A percentile compares a stretch with the other conserved stretches of the same genome.
Conservation (phyloP, 306 rosid species). For the Citrullus mucosospermus region DNA sequence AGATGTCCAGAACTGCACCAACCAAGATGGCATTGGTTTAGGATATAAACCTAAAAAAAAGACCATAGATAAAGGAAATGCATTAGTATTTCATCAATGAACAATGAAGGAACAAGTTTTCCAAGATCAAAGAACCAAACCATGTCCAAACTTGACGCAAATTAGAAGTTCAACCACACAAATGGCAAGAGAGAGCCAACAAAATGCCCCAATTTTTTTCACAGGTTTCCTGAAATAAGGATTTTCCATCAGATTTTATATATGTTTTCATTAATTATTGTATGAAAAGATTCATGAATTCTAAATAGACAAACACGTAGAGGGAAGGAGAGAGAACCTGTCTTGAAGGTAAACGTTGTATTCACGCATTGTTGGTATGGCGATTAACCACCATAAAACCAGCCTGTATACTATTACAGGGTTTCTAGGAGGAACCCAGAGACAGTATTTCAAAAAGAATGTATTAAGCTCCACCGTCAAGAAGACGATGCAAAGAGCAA, state of each 20-base stretch:
- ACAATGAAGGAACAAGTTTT: neutral
- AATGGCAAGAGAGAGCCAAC: conserved; percentile 96
- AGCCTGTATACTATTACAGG: conserved; percentile 31
- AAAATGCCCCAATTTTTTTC: conserved; percentile 93
- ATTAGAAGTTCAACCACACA: conserved; percentile 93
- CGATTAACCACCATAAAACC: conserved; percentile 13
- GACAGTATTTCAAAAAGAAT: conserved; percentile 87
- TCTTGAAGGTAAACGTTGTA: conserved; percentile 97
- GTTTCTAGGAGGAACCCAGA: conserved; percentile 93
- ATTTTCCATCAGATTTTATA: neutral
- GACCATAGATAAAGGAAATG: neutral
- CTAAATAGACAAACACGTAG: neutral
- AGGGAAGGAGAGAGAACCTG: conserved; percentile 38
- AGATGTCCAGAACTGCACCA: conserved; percentile 54
- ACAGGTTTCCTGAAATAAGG: conserved; percentile 49
- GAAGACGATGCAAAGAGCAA: conserved; percentile 71
- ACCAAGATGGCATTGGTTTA: conserved; percentile 80
- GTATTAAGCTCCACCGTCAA: conserved; percentile 83
- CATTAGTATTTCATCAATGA: neutral
- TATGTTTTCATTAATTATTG: neutral
- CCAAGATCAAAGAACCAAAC: conserved; percentile 20
- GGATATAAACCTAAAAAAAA: conserved; percentile 66
- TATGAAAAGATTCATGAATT: neutral
- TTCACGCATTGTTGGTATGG: conserved; percentile 53
- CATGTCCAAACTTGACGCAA: conserved; percentile 91